Evolutionary conservation across 2,329 filamentous ascomycete genomes (phyloP), one percentile per base, ranked within the genome.

Genomic region (Aspergillus aculeatus): DNA sequence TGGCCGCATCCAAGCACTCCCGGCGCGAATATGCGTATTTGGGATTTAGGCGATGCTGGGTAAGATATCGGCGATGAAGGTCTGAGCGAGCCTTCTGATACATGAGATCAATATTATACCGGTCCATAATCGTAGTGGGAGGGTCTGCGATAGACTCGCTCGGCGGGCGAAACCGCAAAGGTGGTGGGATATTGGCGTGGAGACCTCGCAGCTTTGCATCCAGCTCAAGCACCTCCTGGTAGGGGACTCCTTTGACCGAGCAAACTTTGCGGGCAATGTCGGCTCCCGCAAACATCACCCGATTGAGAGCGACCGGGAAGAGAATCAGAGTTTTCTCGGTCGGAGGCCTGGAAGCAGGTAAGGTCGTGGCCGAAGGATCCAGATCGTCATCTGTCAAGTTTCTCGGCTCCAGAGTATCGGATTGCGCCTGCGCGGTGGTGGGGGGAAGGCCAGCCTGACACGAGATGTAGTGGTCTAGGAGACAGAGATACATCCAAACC

Each of bases 361-460:
- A 70, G 26, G 74, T 74, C 4, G 67, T 68, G 6, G 76, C 78
- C 41, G 80, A 67, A 64, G 83, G 79, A 61, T 77, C 76, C 58
- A 88, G 84, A 64, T 89, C 85, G 1, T 82, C 78, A 68, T 89
- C 86, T 24, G 80, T 70, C 19, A 88, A 68, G 68, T 89, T 87
- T 14, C 77, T 75, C 6, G 86, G 85, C 23, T 81, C 69, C 2
- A 71, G 66, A 0, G 84, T 86, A 67, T 89, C 86, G 44, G 80
- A 82, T 58, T 86, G 82, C 57, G 84, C 81, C 24, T 80, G 78
- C 50, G 82, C 75, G 48, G 86, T 78, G 78, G 85, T 84, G 62
- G 80, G 81, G 1, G 86, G 86, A 19, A 89, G 75, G 1, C 86
- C 86, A 62, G 87, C 78, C 66, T 88, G 84, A 66, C 87, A 86